These are phyloP conservation scores for Eremochloa ophiuroides DNA, from an alignment of 176 grass and related monocot genomes.

Conservation along the genomic window DNA sequence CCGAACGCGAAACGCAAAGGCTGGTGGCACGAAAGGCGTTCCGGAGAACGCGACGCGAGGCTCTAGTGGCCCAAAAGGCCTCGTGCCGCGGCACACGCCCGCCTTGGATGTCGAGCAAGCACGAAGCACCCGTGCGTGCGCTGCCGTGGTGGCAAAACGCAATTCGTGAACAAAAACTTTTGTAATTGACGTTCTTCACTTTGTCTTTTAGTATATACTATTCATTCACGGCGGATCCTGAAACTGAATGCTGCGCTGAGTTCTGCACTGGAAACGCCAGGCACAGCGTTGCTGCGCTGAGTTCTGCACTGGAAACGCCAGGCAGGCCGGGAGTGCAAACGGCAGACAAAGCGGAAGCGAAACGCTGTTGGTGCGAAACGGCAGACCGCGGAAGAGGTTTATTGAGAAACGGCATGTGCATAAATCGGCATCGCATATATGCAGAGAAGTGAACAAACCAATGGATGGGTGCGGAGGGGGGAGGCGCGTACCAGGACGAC, in stretches of 20 bases:
- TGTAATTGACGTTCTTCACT: neutral
- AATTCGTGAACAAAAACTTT: neutral
- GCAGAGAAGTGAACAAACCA: neutral
- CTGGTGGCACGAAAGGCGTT: neutral
- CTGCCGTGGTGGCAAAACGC: neutral
- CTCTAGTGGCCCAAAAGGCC: no score
- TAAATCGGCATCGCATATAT: no score
- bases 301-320: neutral
- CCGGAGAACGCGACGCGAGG: neutral
- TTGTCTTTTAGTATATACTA: no score
- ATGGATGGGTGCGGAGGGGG: neutral
- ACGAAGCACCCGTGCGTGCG: neutral
- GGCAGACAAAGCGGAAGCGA: neutral
- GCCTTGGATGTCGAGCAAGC: neutral
- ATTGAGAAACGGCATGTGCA: no score
- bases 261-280: neutral
- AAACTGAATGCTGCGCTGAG: neutral
- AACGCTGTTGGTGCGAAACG: constrained; percentile 3
- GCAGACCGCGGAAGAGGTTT: neutral
- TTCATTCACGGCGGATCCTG: neutral
- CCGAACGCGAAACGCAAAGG: neutral
- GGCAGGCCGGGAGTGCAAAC: neutral
- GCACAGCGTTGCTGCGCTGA: no score
- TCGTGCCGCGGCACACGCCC: neutral
- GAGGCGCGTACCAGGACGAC: constrained; percentile 60